Base-by-base conservation (phyloP, 257 asterid species). In the Prunella vulgaris region DNA sequence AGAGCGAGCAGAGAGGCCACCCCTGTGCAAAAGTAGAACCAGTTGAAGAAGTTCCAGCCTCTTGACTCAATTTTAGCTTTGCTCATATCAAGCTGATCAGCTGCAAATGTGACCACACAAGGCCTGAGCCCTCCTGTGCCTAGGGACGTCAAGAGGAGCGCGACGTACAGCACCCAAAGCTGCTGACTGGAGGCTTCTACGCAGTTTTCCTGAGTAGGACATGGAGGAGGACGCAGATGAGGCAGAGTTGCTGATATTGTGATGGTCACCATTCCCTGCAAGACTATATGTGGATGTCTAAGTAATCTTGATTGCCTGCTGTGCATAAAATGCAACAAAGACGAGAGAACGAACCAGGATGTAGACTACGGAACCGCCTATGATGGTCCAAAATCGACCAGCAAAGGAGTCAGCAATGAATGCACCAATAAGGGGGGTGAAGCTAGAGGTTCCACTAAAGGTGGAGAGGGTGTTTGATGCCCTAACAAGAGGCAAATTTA, bases 51-150 rank as follows among this genome's bases (percentile, higher is more conserved):
- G 48, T 87, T 93, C 95, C 96, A 93, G 3, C 76, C 78, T 44
- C 85, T 54, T 0, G 87, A 54, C 15, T 78, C 85, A 1, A 77
- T 71, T 54, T 83, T 87, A 0, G 88, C 73, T 56, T 74, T 87
- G 58, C 66, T 73, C 94, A 84, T 83, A 83, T 90, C 97, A 8
- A 93, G 69, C 32, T 93, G 98, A 25, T 93, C 98, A 0, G 98
- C 97, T 0, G 94, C 94, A 20, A 93, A 93, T 1, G 93, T 82
- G 18, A 93, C 86, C 0, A 84, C 90, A 44, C 98, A 93, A 0
- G 98, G 96, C 75, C 93, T 75, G 37, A 90, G 75, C 21, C 95
- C 95, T 1, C 98, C 96, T 0, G 87, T 69, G 17, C 98, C 98
- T 2, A 93, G n/a, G 0, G 97, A 83, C 3, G 85, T 80, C 18